These are phyloP conservation scores for Claviceps sp. DNA, from an alignment of 2,329 filamentous ascomycete genomes.

Conservation along the genomic window DNA sequence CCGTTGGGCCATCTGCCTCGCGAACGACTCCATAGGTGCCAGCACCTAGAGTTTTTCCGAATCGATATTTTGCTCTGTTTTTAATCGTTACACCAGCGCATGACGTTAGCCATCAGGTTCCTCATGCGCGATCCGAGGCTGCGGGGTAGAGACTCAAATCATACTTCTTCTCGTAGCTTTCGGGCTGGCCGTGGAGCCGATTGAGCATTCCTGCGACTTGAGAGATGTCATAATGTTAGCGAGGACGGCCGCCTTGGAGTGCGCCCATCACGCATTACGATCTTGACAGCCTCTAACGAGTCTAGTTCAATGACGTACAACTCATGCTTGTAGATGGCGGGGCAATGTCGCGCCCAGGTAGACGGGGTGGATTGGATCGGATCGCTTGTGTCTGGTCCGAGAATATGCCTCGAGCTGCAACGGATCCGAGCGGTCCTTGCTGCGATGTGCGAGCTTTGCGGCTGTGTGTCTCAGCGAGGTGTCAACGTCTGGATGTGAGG, in stretches of 20 bases:
- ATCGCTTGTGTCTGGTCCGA: neutral
- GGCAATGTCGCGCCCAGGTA: conserved; percentile 9
- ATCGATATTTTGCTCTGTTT: conserved; percentile 73
- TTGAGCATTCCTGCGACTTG: conserved; percentile 82
- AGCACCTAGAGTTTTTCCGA: conserved; percentile 86
- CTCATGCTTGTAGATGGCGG: conserved; percentile 18
- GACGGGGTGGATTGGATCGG: neutral
- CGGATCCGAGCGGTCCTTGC: neutral
- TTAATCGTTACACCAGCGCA: conserved; percentile 4
- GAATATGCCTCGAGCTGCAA: neutral
- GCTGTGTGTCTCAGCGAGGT: neutral
- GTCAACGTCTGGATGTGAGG: neutral
- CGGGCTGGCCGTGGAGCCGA: conserved; percentile 90
- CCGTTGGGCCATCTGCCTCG: conserved; percentile 73
- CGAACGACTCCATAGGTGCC: conserved; percentile 97
- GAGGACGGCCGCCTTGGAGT: neutral
- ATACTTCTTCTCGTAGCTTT: conserved; percentile 98
- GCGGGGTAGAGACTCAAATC: conserved; percentile 3
- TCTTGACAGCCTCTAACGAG: neutral
- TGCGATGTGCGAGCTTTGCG: neutral
- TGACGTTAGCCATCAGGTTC: conserved; percentile 2
- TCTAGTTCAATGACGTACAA: conserved; percentile 15
- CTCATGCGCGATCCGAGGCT: conserved; percentile 13
- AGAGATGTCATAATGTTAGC: conserved; percentile 1
- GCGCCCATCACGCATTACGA: neutral